Percentiles rank a stretch among this genome's conserved stretches.
These are phyloP conservation scores for Aristolochia contorta DNA, from an alignment of 164 flowering plant species.

Conservation along the genomic window DNA sequence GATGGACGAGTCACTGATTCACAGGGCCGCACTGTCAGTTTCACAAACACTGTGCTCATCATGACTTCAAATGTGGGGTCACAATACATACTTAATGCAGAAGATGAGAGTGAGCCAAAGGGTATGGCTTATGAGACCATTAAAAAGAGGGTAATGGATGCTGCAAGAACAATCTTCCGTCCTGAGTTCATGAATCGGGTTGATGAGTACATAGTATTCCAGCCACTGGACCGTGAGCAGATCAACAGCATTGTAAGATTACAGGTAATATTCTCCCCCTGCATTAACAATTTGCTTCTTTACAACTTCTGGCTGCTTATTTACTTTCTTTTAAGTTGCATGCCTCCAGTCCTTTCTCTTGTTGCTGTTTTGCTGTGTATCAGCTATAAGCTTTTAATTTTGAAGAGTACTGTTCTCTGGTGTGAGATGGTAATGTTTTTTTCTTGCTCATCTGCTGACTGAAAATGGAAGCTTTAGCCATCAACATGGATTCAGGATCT, in stretches of 20 bases:
- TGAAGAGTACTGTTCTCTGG: no score
- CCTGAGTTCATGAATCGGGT: conserved; percentile 99
- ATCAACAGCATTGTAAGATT: conserved; percentile 70
- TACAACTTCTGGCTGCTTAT: no score
- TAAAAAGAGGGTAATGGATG: conserved; percentile 83
- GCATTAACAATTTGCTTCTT: no score
- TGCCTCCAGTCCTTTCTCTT: background rate
- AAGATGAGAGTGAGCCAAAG: conserved; percentile 40
- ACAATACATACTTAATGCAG: conserved; percentile 72
- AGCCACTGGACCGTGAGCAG: conserved; percentile 80
- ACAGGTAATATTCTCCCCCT: conserved; percentile 42
- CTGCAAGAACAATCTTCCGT: conserved; percentile 81
- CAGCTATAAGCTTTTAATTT: background rate
- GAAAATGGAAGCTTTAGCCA: no score
- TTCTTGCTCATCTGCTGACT: no score
- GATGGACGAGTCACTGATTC: conserved; percentile 98
- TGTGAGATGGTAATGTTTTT: no score
- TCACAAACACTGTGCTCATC: conserved; percentile 86
- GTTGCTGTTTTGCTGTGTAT: background rate
- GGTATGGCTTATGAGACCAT: conserved; percentile 65
- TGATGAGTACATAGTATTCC: conserved; percentile 96
- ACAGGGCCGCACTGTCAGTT: conserved; percentile 92
- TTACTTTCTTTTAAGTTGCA: background rate
- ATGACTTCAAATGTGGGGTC: conserved; percentile 99
- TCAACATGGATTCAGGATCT: no score